Base-by-base conservation (phyloP, 2,329 filamentous ascomycete genomes). In the Emergomyces africanus region DNA sequence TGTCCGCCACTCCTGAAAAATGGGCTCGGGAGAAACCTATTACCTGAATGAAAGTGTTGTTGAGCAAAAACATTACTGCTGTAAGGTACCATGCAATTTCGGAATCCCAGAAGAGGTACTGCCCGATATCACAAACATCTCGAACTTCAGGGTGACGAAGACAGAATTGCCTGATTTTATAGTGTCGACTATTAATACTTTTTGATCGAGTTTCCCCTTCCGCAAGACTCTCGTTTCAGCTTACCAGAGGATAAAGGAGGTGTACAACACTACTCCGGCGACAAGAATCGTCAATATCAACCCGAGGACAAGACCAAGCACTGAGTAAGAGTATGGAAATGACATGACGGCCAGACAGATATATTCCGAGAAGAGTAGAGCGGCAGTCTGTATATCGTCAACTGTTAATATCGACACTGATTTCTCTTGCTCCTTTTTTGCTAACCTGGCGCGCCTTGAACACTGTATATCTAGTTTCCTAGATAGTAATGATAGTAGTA, bases 311-410 rank as follows among this genome's bases (percentile, higher is more conserved):
- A 96, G 80, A 8, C 91, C 91, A 8, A 96, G 81, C 33, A 92
- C 77, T 49, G 89, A 89, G 73, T 96, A 96, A 0, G 90, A 95
- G 81, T 88, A 95, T 0, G 91, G 91, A 66, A 96, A 96, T 56
- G 89, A 95, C 90, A 96, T 96, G 70, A 96, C 96, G 25, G 82
- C 82, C 74, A 96, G 76, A 71, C 90, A 95, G 61, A 96, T 96
- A 72, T 96, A 96, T 77, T 96, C 91, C 56, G 89, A 94, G 75
- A 96, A 96, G 57, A 96, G 83, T 65, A 96, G 73, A 1, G 87
- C 90, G 0, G 91, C 90, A 57, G 91, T 96, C 87, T 61, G 56
- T 49, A 14, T 12, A 23, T 28, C n/a, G 30, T 20, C 10, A 50
- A n/a, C 30, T 23, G 12, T 49, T 18, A 57, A 37, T n/a, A 25